Conservation (phyloP, 192 early-diverging fungal genomes). For the Paraglomus occultum region DNA sequence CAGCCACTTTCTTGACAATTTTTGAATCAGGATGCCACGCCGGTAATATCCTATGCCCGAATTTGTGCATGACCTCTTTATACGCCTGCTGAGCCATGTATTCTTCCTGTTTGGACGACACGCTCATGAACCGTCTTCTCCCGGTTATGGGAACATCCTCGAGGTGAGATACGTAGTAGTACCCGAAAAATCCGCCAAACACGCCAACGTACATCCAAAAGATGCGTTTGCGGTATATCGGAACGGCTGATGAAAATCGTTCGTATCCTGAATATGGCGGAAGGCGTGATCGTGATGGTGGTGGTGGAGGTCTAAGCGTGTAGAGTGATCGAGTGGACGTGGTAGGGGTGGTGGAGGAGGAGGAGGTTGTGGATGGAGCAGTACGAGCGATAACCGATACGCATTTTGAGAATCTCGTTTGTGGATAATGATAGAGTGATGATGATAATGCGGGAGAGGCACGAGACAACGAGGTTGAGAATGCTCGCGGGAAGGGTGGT, state of each 20-base stretch:
- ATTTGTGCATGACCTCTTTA: constrained; percentile 63
- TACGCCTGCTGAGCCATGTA: constrained; percentile 71
- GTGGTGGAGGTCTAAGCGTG: constrained; percentile 4
- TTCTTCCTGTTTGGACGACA: constrained; percentile 57
- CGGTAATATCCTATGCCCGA: constrained; percentile 67
- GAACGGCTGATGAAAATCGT: neutral
- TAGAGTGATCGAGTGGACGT: too few species aligned
- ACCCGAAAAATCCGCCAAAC: constrained; percentile 39
- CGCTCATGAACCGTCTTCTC: constrained; percentile 68
- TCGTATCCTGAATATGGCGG: constrained; percentile 4
- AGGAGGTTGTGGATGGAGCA: too few species aligned
- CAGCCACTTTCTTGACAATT: constrained; percentile 71
- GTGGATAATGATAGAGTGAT: too few species aligned
- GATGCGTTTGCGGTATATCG: constrained; percentile 18
- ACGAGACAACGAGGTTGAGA: too few species aligned
- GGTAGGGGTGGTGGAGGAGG: too few species aligned
- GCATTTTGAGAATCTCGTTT: too few species aligned
- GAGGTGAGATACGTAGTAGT: constrained; percentile 69
- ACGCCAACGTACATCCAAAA: constrained; percentile 30
- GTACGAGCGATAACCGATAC: too few species aligned
- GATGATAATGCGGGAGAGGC: too few species aligned
- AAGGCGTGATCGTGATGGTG: neutral
- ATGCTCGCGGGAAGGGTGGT: too few species aligned
- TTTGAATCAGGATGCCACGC: constrained; percentile 54
- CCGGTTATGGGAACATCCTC: constrained; percentile 71